These are phyloP conservation scores for Chaetomium globosum DNA, from an alignment of 2,329 filamentous ascomycete species.

Conservation along the genomic window DNA sequence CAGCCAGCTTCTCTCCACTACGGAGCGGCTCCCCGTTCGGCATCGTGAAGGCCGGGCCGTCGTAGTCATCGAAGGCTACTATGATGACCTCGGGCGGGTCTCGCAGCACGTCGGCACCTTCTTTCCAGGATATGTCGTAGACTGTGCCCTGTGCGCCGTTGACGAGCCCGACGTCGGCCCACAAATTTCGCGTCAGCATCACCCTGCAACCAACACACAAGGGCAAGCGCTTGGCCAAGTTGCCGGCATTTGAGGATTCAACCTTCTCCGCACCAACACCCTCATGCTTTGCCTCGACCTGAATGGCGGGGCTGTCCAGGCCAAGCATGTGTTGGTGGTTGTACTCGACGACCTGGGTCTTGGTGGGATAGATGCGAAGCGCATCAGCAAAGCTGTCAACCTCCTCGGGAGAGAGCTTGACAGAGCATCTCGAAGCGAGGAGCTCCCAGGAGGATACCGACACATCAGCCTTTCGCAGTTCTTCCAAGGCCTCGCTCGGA, in stretches of 20 bases:
- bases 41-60: conserved; percentile 14
- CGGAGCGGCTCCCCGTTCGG: conserved; percentile 9
- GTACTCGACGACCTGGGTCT: conserved; percentile 15
- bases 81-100: conserved; percentile 18
- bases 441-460: conserved; percentile 15
- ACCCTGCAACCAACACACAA: conserved; percentile 20
- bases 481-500: conserved; percentile 9
- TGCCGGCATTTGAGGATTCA: conserved; percentile 12
- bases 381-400: conserved; percentile 13
- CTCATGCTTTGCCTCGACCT: conserved; percentile 15
- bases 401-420: conserved; percentile 18
- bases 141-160: conserved; percentile 17
- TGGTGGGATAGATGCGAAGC: conserved; percentile 17
- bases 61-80: conserved; percentile 20
- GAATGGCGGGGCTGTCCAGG: conserved; percentile 13
- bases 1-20: conserved; percentile 8
- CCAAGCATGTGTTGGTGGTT: conserved; percentile 15
- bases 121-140: conserved; percentile 15
- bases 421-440: conserved; percentile 17
- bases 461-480: conserved; percentile 8
- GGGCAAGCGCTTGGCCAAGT: conserved; percentile 16
- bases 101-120: not conserved
- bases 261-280: conserved; percentile 14
- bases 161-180: conserved; percentile 19
- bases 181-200: conserved; percentile 21